Percentiles rank a stretch among this genome's conserved stretches.
These are phyloP conservation scores for Penicillium sp. DNA, from an alignment of 2,329 filamentous ascomycete genomes.

Conservation along the genomic window DNA sequence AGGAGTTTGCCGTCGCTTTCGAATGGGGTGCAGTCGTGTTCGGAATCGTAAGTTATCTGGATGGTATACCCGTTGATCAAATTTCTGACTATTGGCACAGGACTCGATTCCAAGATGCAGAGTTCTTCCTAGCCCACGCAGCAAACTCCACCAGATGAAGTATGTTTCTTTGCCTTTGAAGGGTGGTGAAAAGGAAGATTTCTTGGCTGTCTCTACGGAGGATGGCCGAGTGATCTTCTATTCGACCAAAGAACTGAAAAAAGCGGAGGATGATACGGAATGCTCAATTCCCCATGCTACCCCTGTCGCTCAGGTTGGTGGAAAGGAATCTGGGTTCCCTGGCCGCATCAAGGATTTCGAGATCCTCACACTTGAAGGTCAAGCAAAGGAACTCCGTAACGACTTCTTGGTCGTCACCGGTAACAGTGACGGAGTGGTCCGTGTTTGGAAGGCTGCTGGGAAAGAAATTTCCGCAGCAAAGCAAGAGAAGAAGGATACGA, in stretches of 20 bases:
- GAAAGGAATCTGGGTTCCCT: conserved; percentile 64
- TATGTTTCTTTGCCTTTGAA: conserved; percentile 60
- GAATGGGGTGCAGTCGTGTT: conserved; percentile 83
- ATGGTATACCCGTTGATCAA: neutral
- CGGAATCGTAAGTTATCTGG: conserved; percentile 59
- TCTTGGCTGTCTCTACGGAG: conserved; percentile 81
- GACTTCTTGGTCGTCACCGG: conserved; percentile 66
- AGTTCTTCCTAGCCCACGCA: conserved; percentile 65
- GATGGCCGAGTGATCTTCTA: conserved; percentile 86
- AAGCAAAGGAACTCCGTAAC: conserved; percentile 29
- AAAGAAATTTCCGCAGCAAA: conserved; percentile 29
- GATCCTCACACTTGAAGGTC: conserved; percentile 53
- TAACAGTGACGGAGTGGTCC: conserved; percentile 82
- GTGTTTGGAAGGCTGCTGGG: conserved; percentile 66
- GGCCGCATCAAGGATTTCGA: conserved; percentile 88
- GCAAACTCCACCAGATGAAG: conserved; percentile 79
- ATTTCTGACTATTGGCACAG: conserved; percentile 29
- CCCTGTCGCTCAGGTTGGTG: conserved; percentile 74
- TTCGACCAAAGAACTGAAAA: conserved; percentile 57
- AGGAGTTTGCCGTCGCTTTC: conserved; percentile 87
- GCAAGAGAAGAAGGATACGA: conserved; percentile 18
- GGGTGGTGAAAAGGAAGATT: conserved; percentile 46
- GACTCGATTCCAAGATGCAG: conserved; percentile 79
- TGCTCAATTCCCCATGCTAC: conserved; percentile 60
- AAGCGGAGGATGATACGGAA: conserved; percentile 46